phyloP scores from a whole-genome alignment of 2,329 filamentous ascomycete genomes.

The Lachnellula occidentalis region DNA sequence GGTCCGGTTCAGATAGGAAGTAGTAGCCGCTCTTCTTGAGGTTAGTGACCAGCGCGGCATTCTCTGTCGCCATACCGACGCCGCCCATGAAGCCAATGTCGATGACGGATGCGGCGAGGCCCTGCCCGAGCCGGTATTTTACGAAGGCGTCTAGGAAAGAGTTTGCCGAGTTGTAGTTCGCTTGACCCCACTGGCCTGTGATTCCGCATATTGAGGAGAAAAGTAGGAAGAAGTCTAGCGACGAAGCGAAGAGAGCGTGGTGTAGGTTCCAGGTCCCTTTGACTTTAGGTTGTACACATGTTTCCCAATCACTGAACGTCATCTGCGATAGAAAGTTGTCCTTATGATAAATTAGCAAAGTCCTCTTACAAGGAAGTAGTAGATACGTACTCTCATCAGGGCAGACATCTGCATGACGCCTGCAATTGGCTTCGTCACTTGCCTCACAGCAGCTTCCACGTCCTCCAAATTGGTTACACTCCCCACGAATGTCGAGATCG shows the following conservation, averaged over 20 bases:
- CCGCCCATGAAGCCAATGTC: constrained; percentile 46
- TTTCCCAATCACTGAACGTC: constrained; percentile 4
- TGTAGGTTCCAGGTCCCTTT: neutral
- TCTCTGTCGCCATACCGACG: constrained; percentile 26
- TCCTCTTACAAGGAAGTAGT: too few species aligned
- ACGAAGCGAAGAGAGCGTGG: neutral
- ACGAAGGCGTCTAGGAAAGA: constrained; percentile 37
- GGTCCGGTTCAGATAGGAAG: constrained; percentile 1
- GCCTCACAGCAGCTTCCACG: constrained; percentile 3
- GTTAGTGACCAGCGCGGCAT: neutral
- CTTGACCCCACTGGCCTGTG: constrained; percentile 31
- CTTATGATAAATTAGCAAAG: neutral
- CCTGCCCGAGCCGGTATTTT: constrained; percentile 29
- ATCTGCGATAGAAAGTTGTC: constrained; percentile 5
- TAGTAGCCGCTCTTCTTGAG: constrained; percentile 2
- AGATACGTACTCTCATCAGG: neutral
- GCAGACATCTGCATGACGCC: constrained; percentile 16
- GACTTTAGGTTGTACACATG: constrained; percentile 1
- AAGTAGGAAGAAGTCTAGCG: constrained; percentile 37
- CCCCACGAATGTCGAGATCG: neutral
- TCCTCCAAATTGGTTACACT: constrained; percentile 3
- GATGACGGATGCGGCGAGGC: constrained; percentile 41
- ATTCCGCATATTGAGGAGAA: constrained; percentile 33
- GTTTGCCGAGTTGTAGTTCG: constrained; percentile 36
- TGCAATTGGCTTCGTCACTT: constrained; percentile 1